Evolutionary conservation across 2,329 filamentous ascomycete species (phyloP).

Genomic region (Pseudogymnoascus sp.): DNA sequence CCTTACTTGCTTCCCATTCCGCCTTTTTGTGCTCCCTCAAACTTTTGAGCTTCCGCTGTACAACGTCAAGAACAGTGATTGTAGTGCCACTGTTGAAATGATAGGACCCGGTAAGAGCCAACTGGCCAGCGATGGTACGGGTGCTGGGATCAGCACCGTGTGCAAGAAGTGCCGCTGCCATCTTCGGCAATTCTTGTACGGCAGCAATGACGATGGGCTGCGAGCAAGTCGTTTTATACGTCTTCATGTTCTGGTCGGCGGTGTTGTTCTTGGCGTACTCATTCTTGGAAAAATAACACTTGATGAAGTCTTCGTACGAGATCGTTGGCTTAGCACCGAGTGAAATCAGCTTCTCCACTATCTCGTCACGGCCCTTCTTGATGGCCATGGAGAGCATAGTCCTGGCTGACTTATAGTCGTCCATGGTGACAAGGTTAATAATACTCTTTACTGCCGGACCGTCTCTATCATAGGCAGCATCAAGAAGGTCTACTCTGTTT

Average conservation of each 20-base stretch:
- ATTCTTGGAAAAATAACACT: conserved; percentile 39
- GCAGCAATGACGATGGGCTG: conserved; percentile 62
- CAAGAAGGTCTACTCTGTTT: conserved; percentile 39
- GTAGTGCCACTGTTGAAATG: conserved; percentile 24
- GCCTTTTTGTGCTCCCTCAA: conserved; percentile 30
- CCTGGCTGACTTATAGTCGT: conserved; percentile 23
- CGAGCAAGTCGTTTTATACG: conserved; percentile 39
- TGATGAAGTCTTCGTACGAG: conserved; percentile 56
- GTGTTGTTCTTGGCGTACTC: conserved; percentile 29
- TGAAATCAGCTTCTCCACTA: conserved; percentile 53
- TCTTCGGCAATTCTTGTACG: conserved; percentile 38
- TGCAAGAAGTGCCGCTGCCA: conserved; percentile 45
- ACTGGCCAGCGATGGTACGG: conserved; percentile 35
- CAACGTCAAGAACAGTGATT: conserved; percentile 50
- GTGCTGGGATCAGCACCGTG: conserved; percentile 58
- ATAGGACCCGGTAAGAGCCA: conserved; percentile 28
- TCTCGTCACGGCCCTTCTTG: conserved; percentile 38
- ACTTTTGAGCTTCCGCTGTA: conserved; percentile 41
- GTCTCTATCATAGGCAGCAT: conserved; percentile 47
- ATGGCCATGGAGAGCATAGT: conserved; percentile 54
- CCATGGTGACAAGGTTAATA: conserved; percentile 54
- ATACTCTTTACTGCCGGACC: conserved; percentile 51
- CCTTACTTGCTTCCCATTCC: conserved; percentile 9
- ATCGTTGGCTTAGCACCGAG: conserved; percentile 52
- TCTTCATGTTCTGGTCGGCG: conserved; percentile 39